Evolutionary conservation across 192 early-diverging fungal genomes (phyloP), one percentile per base, ranked within the genome.

Genomic region (Diversispora eburnea): DNA sequence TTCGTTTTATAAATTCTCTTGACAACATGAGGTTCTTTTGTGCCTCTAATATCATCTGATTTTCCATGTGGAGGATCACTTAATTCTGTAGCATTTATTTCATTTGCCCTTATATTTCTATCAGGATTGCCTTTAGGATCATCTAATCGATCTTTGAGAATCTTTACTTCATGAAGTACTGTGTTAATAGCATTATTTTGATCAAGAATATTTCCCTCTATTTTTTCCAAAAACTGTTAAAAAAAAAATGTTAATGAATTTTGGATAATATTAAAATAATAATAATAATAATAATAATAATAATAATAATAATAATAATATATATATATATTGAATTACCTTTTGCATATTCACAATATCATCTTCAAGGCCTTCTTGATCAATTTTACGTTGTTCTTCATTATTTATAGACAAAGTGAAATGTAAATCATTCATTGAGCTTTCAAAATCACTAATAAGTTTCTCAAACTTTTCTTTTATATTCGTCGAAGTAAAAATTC

Each of bases 401-500:
- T 20, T 72, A n/a, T 13, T 13, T n/a, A 46, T 60, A 0, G 70
- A n/a, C 10, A 61, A 17, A 33, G 70, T 42, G 8, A 72, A 72
- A 61, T 48, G 33, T 41, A 72, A 41, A 48, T 61, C 47, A 33
- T 9, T 12, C n/a, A 43, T 20, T 7, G n/a, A 20, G 15, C 19
- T 20, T n/a, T 72, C 70, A 25, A 72, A 62, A 25, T 72, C 70
- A 42, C 10, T 25, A 25, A 51, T 41, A 25, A 72, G 42, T 5
- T 3, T 8, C 8, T 25, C 25, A 51, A 72, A 61, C 10, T 22
- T 52, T 8, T 49, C 47, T 41, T 62, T 47, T 3, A 72, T 45
- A 0, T 2, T 25, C 12, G 13, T 19, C 12, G 42, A 17, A 48
- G 39, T 2, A n/a, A 46, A 22, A 49, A 72, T 33, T 48, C 56